Evolutionary conservation across 1,139 yeast species (phyloP).

Genomic region (Pichia terricola): DNA sequence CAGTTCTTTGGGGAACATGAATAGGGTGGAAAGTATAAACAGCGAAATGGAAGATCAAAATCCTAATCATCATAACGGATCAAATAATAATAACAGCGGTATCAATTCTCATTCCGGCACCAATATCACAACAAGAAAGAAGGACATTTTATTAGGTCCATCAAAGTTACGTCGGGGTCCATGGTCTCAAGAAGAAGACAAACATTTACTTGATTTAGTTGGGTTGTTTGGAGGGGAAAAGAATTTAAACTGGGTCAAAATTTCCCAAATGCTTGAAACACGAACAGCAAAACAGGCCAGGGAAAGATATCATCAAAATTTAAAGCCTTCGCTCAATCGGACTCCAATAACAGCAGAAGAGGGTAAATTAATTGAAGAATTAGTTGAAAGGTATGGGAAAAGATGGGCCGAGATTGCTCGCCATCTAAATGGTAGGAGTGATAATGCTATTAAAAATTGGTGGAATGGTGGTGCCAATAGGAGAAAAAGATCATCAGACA

Average conservation of each 20-base stretch:
- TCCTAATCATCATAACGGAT: too few species aligned
- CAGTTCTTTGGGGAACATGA: too few species aligned
- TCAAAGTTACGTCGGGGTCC: slow-evolving; percentile 50
- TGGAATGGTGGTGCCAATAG: slow-evolving; percentile 93
- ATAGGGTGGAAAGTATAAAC: too few species aligned
- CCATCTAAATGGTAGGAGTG: slow-evolving; percentile 77
- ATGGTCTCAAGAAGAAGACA: slow-evolving; percentile 85
- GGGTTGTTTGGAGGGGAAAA: slow-evolving; percentile 64
- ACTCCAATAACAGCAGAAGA: slow-evolving; percentile 80
- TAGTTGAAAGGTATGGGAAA: slow-evolving; percentile 75
- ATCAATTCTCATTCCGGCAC: too few species aligned
- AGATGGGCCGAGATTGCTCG: slow-evolving; percentile 94
- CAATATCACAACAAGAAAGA: too few species aligned
- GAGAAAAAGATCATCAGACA: slow-evolving; percentile 44
- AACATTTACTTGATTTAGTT: slow-evolving; percentile 59
- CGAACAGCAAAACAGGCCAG: slow-evolving; percentile 90
- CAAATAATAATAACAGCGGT: too few species aligned
- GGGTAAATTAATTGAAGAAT: slow-evolving; percentile 68
- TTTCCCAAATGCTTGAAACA: slow-evolving; percentile 62
- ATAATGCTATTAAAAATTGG: slow-evolving; percentile 92
- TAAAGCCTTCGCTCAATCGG: slow-evolving; percentile 75
- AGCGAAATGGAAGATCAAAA: too few species aligned
- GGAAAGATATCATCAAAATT: slow-evolving; percentile 85
- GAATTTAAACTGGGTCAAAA: slow-evolving; percentile 71
- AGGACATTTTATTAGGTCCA: too few species aligned